These are phyloP conservation scores for Immersiella caudata DNA, from an alignment of 495 filamentous ascomycete species.

Conservation along the genomic window DNA sequence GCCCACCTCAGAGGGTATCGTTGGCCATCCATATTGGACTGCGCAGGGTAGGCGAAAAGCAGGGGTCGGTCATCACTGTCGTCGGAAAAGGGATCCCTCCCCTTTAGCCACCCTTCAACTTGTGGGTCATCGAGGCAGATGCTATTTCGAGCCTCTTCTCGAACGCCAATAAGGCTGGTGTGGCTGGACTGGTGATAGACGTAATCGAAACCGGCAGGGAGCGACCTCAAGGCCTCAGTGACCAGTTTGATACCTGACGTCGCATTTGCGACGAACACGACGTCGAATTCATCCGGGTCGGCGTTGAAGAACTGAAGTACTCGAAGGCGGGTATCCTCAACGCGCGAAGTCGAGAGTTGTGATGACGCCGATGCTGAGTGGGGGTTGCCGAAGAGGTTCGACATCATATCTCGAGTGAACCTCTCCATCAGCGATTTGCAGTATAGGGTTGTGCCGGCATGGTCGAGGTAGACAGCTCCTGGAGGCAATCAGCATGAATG, in stretches of 20 bases:
- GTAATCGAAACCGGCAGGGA: conserved; percentile 72
- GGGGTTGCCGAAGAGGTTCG: conserved; percentile 85
- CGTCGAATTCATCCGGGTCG: conserved; percentile 78
- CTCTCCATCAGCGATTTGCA: conserved; percentile 78
- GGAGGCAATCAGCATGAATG: conserved; percentile 15
- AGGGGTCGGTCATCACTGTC: conserved; percentile 28
- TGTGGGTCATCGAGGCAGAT: conserved; percentile 70
- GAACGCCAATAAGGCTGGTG: conserved; percentile 83
- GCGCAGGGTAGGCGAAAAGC: conserved; percentile 84
- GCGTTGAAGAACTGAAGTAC: conserved; percentile 82
- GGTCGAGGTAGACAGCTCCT: conserved; percentile 86
- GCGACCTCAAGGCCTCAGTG: conserved; percentile 68
- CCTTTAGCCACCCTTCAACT: conserved; percentile 67
- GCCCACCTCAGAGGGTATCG: conserved; percentile 75
- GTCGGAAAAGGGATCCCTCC: conserved; percentile 25
- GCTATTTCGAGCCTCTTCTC: conserved; percentile 67
- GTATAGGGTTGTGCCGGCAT: conserved; percentile 86
- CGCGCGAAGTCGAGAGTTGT: conserved; percentile 68
- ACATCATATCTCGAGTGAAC: conserved; percentile 74
- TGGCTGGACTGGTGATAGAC: conserved; percentile 83
- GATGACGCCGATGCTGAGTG: conserved; percentile 86
- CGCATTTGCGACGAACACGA: conserved; percentile 91
- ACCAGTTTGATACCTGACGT: conserved; percentile 91
- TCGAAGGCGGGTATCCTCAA: conserved; percentile 75
- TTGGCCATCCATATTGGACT: conserved; percentile 92